Conservation (phyloP, 2,329 filamentous ascomycete genomes). For the Alternaria ventricosa region DNA sequence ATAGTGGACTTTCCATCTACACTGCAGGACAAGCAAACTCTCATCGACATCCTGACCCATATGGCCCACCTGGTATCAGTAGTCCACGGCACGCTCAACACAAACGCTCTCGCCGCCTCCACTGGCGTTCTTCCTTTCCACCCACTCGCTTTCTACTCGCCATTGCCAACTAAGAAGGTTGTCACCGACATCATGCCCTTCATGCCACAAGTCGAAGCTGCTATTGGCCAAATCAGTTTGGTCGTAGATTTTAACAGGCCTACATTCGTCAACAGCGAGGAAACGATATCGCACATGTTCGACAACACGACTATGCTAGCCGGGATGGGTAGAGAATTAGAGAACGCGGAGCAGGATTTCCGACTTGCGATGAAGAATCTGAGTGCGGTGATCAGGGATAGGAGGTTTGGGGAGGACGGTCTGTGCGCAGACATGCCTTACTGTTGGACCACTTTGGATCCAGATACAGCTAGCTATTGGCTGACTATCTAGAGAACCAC, state of each 20-base stretch:
- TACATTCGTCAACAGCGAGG: not conserved
- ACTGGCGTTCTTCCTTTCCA: conserved; percentile 6
- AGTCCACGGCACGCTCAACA: conserved; percentile 3
- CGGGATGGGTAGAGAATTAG: not conserved
- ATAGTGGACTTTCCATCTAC: conserved; percentile 1
- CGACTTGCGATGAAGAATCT: not conserved
- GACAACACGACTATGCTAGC: not conserved
- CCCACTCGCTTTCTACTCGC: conserved; percentile 5
- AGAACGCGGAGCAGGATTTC: not conserved
- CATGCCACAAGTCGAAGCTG: conserved; percentile 1
- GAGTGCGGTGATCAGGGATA: not conserved
- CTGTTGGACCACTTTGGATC: not conserved
- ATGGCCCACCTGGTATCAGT: conserved; percentile 4
- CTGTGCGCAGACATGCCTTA: conserved; percentile 3
- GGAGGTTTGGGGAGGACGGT: not conserved
- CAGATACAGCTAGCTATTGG: not conserved
- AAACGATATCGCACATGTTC: conserved; percentile 2
- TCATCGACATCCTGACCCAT: conserved; percentile 3
- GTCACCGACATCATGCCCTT: not conserved
- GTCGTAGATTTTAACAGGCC: not conserved
- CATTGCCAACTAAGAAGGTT: not conserved
- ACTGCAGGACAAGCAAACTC: not conserved
- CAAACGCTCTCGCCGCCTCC: not conserved
- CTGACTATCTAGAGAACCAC: not conserved
- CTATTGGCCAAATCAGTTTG: not conserved